phyloP scores from a whole-genome alignment of 1,284 basidiomycete genomes.

The Leucoagaricus sp. region DNA sequence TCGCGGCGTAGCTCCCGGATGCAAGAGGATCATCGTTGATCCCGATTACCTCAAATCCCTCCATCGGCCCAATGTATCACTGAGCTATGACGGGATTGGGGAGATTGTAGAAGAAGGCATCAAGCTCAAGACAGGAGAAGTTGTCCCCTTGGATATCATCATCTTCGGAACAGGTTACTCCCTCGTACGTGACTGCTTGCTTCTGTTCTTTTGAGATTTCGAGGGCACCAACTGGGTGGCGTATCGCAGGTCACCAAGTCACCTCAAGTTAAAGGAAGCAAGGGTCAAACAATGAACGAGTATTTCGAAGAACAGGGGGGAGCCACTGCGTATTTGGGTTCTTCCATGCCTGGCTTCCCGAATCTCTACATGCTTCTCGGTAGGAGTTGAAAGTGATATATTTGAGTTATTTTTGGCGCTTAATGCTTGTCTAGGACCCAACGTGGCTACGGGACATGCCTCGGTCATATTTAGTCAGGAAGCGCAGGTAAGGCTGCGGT shows the following conservation, averaged over 20 bases:
- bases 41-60: slow-evolving; percentile 52
- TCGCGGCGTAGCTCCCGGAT: slow-evolving; percentile 48
- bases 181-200: slow-evolving; percentile 32
- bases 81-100: slow-evolving; percentile 38
- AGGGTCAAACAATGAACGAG: slow-evolving; percentile 37
- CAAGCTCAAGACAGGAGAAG: slow-evolving; percentile 47
- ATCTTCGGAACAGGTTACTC: slow-evolving; percentile 53
- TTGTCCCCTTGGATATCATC: slow-evolving; percentile 50
- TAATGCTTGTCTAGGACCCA: slow-evolving; percentile 39
- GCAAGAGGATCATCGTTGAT: slow-evolving; percentile 58
- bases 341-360: slow-evolving; percentile 50
- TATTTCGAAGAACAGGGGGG: slow-evolving; percentile 47
- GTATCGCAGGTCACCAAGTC: slow-evolving; percentile 31
- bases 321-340: slow-evolving; percentile 48
- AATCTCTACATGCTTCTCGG: slow-evolving; percentile 50
- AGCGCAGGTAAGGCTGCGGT: slow-evolving; percentile 39
- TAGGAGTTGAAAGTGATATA: slow-evolving; percentile 21
- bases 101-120: slow-evolving; percentile 32
- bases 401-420: slow-evolving; percentile 11
- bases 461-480: slow-evolving; percentile 55
- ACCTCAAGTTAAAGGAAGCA: slow-evolving; percentile 39
- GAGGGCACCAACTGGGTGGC: neutral
- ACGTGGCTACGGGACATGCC: slow-evolving; percentile 52
- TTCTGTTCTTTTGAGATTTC: slow-evolving; percentile 11
- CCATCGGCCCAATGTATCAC: slow-evolving; percentile 51